Evolutionary conservation across 129 eudicot species (phyloP), one percentile per base, ranked within the genome.

Genomic region (Apium graveolens): DNA sequence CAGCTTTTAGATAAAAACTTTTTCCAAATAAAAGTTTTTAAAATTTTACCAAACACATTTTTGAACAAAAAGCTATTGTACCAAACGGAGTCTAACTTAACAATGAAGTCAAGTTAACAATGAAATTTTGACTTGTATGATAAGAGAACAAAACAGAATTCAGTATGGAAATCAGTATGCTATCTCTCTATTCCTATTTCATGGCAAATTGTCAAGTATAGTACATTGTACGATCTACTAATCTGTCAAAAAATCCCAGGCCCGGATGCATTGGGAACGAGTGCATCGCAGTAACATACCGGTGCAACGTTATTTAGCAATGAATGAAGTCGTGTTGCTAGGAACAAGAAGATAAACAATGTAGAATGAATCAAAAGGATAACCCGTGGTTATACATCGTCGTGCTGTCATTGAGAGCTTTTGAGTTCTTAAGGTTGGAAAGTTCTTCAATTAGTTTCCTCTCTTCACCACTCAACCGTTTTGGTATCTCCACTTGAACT

Each of bases 401-500:
- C 88, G 65, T 81, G 21, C 85, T 84, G 75, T 86, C 82, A 80
- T 53, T 85, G 65, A 91, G 74, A 46, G 89, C 89, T 84, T 90
- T 92, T 34, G 83, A 86, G 82, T 90, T 92, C 62, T 82, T 90
- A 26, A 96, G 72, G 74, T 77, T 82, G 3, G 91, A 87, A 62
- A 96, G 88, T 60, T 96, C 89, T 82, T 92, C 95, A 18, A 96
- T 80, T 7, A 96, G 89, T 90, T 92, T 89, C 84, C 74, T 92
- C 84, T 96, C 97, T 32, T 96, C 97, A 3, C 85, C 84, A 14
- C 91, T 92, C 53, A 96, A 75, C 57, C 89, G 84, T 78, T 90
- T 89, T 9, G 97, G 99, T 70, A 96, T 92, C 84, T 90, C 99
- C 0, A 96, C 94, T 70, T 92, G 96, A 77, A 96, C 97, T 80